Evolutionary conservation across 805 yeast genomes (phyloP), one percentile per base, ranked within the genome.

Genomic region (Kodamaea nitidulidarum): DNA sequence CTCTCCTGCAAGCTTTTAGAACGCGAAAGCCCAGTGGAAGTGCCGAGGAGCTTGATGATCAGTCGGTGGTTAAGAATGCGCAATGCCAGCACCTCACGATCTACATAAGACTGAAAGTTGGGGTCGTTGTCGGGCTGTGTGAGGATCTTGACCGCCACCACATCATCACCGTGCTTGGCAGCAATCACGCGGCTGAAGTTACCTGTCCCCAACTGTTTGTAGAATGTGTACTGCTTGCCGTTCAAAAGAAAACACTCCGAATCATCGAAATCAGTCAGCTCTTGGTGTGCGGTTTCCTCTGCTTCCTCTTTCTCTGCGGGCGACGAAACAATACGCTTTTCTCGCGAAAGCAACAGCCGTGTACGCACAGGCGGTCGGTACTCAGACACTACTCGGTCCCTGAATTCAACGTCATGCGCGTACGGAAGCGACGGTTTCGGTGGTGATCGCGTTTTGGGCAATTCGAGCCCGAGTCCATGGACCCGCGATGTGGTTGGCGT

Each of bases 61-160:
- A 84, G 78, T 1, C 95, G 95, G 56, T 87, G 93, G 10, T 81
- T 46, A 17, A 59, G 39, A 9, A 65, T 58, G 38, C 65, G 62
- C 43, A 91, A 65, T 5, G 88, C 76, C 16, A 76, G 80, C 17
- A 88, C 55, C 55, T 93, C 98, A 44, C 98, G 27, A 49, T 58
- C 32, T 64, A 74, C 47, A 58, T 60, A 65, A 28, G 61, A 51
- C 45, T 61, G 55, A 56, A 67, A 58, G 50, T 61, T 55, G 26
- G 57, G 38, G 32, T 56, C 58, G 40, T 44, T 35, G 41, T 49
- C 46, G 7, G 75, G 75, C n/a, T 68, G 58, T 4, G 56, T 43
- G 11, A 75, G 64, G 12, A 85, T 74, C 56, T 91, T 91, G 26
- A 91, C 73, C 0, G 97, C 97, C 3, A 81, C 81, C 17, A 54